phyloP scores from a whole-genome alignment of 2,329 filamentous ascomycete species.

The Colletotrichum tofieldiae region DNA sequence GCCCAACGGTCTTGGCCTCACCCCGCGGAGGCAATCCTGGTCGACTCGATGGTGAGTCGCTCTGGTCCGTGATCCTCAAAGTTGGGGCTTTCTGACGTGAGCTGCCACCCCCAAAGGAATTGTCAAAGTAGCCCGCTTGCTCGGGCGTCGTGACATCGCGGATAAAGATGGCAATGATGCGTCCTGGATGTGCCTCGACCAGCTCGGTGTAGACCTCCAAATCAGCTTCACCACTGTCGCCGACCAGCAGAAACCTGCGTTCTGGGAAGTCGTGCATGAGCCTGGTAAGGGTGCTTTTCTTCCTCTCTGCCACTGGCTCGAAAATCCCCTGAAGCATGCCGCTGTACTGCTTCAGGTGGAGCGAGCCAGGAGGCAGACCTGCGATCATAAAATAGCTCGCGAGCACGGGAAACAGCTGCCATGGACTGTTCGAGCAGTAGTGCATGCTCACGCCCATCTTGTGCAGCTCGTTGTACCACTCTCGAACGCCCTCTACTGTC shows the following conservation, averaged over 20 bases:
- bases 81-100: conserved; percentile 48
- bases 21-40: conserved; percentile 53
- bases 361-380: conserved; percentile 87
- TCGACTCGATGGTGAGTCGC: conserved; percentile 45
- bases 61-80: conserved; percentile 37
- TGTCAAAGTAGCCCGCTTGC: conserved; percentile 83
- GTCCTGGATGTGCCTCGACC: conserved; percentile 85
- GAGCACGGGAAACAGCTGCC: conserved; percentile 95
- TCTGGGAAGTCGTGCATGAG: conserved; percentile 92
- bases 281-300: conserved; percentile 88
- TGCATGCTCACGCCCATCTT: conserved; percentile 90
- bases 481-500: conserved; percentile 87
- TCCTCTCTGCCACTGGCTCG: conserved; percentile 95
- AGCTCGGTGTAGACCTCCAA: conserved; percentile 97
- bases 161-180: conserved; percentile 91
- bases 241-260: conserved; percentile 90
- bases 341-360: conserved; percentile 96
- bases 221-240: conserved; percentile 97
- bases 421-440: conserved; percentile 99
- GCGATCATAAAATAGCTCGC: conserved; percentile 87
- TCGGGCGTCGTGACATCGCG: conserved; percentile 92
- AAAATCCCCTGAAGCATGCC: conserved; percentile 99
- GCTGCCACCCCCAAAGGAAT: conserved; percentile 56
- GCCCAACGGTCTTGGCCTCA: conserved; percentile 51
- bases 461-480: conserved; percentile 88